A percentile compares a stretch with the other conserved stretches of the same genome.
phyloP scores from a whole-genome alignment of 805 yeast species.

The Maudiozyma barnettii region DNA sequence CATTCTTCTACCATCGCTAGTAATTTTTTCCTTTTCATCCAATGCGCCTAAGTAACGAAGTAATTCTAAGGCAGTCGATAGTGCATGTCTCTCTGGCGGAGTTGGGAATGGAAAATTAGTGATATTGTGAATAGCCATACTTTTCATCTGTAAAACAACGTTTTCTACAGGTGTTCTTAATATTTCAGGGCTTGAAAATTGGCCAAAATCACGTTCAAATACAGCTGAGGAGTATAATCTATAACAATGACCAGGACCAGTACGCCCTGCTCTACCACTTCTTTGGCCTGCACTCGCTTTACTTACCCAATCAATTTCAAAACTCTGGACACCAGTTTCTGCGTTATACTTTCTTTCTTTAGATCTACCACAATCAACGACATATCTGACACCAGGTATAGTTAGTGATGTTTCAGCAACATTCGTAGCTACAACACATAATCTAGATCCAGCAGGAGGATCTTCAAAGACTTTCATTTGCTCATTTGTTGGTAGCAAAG shows the following conservation, averaged over 20 bases:
- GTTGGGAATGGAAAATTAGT: constrained; percentile 94
- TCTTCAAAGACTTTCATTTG: constrained; percentile 85
- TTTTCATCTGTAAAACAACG: constrained; percentile 89
- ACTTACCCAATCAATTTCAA: constrained; percentile 83
- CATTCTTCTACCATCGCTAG: constrained; percentile 79
- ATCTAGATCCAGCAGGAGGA: constrained; percentile 77
- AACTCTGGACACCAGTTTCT: constrained; percentile 84
- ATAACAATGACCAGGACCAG: constrained; percentile 97
- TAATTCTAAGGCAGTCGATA: constrained; percentile 57
- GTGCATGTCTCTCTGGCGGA: constrained; percentile 59
- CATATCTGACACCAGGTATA: constrained; percentile 90
- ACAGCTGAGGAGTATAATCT: constrained; percentile 89
- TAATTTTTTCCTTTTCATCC: constrained; percentile 42
- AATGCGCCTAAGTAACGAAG: constrained; percentile 74
- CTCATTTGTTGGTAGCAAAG: constrained; percentile 85
- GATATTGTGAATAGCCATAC: constrained; percentile 90
- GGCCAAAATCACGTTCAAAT: constrained; percentile 73
- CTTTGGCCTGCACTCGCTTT: constrained; percentile 95
- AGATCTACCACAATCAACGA: constrained; percentile 89
- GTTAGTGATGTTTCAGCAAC: constrained; percentile 97
- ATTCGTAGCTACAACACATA: constrained; percentile 92
- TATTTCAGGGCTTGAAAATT: constrained; percentile 83
- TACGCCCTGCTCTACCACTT: constrained; percentile 95
- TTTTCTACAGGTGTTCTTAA: constrained; percentile 94
- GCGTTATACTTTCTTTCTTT: constrained; percentile 80